Base-by-base conservation (phyloP, 2,329 filamentous ascomycete genomes). In the Talaromyces albobiverticillius region DNA sequence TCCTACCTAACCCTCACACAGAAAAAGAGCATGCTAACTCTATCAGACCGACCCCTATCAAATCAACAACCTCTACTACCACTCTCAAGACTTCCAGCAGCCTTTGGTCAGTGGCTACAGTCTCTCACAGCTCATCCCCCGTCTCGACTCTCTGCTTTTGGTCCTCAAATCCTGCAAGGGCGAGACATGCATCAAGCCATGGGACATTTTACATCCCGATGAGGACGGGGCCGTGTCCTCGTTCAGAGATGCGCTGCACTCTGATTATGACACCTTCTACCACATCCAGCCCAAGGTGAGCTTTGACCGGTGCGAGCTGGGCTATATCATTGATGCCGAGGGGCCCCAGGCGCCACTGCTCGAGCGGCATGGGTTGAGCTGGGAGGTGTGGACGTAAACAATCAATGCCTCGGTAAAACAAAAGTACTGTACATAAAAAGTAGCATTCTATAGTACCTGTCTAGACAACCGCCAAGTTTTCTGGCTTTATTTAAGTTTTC, bases 121-220 rank as follows among this genome's bases (percentile, higher is more conserved):
- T 54, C 56, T 38, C 25, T 68, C 57, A 1, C 59, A 63, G 4
- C 57, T 62, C 3, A 56, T 66, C 13, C 47, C 43, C 16, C 62
- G 71, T 2, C 62, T 74, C 0, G 70, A 74, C 53, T 63, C 70
- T 5, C 60, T 74, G 1, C 58, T 74, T 1, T 55, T 74, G 31
- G 68, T 73, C 1, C 59, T 73, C 4, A 73, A 74, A 46, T 71
- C 71, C 3, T 75, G 72, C 61, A 64, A 71, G 47, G 69, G 64
- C 7, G 32, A 38, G 3, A 65, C 63, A 3, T 75, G 72, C 49
- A 64, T 67, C 31, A 57, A 67, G 42, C 72, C 72, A 2, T 75
- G 71, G 72, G 54, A 63, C 20, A 60, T 66, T 1, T 57, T 75
- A 2, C 72, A 75, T 32, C 66, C 67, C 0, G 57, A 59, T 2